These are phyloP conservation scores for Ophiostoma ulmi DNA, from an alignment of 2,329 filamentous ascomycete genomes.

Conservation along the genomic window DNA sequence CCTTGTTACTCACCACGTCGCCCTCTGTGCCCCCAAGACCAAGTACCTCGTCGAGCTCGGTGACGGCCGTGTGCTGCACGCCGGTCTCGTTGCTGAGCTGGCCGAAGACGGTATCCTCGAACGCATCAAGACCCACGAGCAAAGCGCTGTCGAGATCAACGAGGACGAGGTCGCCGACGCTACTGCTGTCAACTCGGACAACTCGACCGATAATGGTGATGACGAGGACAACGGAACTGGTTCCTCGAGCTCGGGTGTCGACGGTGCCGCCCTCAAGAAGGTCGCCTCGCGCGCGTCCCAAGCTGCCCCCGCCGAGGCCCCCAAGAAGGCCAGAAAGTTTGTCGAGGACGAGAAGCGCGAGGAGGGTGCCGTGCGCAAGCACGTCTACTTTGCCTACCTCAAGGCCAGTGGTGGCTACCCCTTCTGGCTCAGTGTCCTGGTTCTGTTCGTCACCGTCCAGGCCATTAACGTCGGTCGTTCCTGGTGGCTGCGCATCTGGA, in stretches of 20 bases:
- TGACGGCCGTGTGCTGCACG: slow-evolving; percentile 59
- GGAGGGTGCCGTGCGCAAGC: slow-evolving; percentile 61
- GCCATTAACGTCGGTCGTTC: slow-evolving; percentile 51
- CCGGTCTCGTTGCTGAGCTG: slow-evolving; percentile 63
- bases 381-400: slow-evolving; percentile 65
- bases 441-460: slow-evolving; percentile 53
- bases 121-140: slow-evolving; percentile 54
- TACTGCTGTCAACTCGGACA: slow-evolving; percentile 53
- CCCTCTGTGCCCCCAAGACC: slow-evolving; percentile 62
- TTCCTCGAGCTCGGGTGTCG: slow-evolving; percentile 39
- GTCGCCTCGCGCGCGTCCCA: slow-evolving; percentile 20
- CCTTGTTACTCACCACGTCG: slow-evolving; percentile 74
- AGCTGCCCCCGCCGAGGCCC: slow-evolving; percentile 20
- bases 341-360: slow-evolving; percentile 71
- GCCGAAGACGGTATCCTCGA: slow-evolving; percentile 52
- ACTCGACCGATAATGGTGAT: slow-evolving; percentile 25
- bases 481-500: slow-evolving; percentile 64
- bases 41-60: slow-evolving; percentile 71
- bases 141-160: slow-evolving; percentile 41
- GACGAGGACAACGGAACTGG: slow-evolving; percentile 42
- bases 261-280: slow-evolving; percentile 28
- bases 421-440: slow-evolving; percentile 53
- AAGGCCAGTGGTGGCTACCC: slow-evolving; percentile 58
- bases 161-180: slow-evolving; percentile 41
- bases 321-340: slow-evolving; percentile 62